A percentile compares a stretch with the other conserved stretches of the same genome.
Conservation (phyloP, 73 alveolate genomes). For the Paramecium octaurelia region DNA sequence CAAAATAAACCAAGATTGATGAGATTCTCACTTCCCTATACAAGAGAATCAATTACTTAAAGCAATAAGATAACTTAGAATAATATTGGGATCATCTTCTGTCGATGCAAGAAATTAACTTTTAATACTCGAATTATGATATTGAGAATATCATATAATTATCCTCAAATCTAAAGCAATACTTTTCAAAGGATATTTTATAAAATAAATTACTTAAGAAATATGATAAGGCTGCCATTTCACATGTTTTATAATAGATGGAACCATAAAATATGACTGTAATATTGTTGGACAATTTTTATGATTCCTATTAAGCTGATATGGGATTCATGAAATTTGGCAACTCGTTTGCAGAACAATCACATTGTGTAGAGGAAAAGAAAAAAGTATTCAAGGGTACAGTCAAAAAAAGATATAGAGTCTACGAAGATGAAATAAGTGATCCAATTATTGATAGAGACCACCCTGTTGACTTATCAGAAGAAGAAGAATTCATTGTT, state of each 20-base stretch:
- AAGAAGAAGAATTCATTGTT: not conserved
- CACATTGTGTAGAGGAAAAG: not conserved
- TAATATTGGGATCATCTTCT: not conserved
- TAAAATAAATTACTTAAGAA: not conserved
- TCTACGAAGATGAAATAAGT: not conserved
- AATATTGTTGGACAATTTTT: not conserved
- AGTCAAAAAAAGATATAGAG: not conserved
- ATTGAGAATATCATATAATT: not conserved
- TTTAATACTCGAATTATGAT: not conserved
- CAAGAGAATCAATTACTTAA: not conserved
- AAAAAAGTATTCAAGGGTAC: not conserved
- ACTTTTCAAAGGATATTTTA: conserved; percentile 11
- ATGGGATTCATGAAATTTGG: not conserved
- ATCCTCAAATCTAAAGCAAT: not conserved
- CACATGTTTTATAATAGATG: not conserved
- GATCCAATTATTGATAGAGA: not conserved
- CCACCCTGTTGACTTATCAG: not conserved
- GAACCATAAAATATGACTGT: not conserved
- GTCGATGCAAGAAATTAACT: not conserved
- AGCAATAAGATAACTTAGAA: not conserved
- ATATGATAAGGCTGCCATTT: not conserved
- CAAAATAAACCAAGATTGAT: not conserved
- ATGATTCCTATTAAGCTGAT: not conserved
- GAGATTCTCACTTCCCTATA: not conserved
- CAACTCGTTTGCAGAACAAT: not conserved